Percentiles rank a stretch among this genome's conserved stretches.
Evolutionary conservation across 768 basidiomycete species (phyloP).

Genomic region (Auriscalpium orientale): DNA sequence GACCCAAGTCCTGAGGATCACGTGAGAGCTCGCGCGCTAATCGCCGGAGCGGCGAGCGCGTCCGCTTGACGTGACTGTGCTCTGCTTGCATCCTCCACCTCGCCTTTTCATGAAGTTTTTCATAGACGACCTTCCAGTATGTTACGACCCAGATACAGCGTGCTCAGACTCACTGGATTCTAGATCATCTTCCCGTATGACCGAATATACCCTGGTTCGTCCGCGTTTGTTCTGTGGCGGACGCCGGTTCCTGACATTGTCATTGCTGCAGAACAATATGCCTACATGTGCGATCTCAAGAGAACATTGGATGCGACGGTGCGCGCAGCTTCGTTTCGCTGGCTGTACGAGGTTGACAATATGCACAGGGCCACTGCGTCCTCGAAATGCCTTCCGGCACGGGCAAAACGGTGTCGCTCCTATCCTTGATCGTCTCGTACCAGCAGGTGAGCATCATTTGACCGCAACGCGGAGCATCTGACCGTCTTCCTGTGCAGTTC

Average conservation of each 20-base stretch:
- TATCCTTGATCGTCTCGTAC: constrained; percentile 95
- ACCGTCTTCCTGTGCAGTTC: constrained; percentile 44
- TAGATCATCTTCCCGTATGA: constrained; percentile 91
- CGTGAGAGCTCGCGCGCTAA: too few species aligned
- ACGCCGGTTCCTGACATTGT: constrained; percentile 2
- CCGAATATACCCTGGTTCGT: constrained; percentile 88
- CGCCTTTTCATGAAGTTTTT: constrained; percentile 25
- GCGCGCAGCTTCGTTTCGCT: constrained; percentile 16
- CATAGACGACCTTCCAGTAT: constrained; percentile 38
- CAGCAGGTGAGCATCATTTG: constrained; percentile 59
- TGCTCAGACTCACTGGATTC: not conserved
- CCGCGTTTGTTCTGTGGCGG: not conserved
- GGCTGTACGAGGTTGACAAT: not conserved
- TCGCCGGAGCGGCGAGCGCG: not conserved
- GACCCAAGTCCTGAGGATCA: too few species aligned
- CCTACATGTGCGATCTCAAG: constrained; percentile 99
- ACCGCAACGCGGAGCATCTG: not conserved
- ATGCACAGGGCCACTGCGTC: constrained; percentile 88
- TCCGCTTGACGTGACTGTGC: not conserved
- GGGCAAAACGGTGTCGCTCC: constrained; percentile 94
- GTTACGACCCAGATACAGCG: constrained; percentile 6
- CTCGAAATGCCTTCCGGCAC: constrained; percentile 99
- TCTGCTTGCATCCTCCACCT: not conserved
- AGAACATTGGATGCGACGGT: constrained; percentile 92
- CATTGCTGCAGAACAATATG: constrained; percentile 77